These are phyloP conservation scores for Mortierella sp. DNA, from an alignment of 371 early-diverging fungal species.

Conservation along the genomic window DNA sequence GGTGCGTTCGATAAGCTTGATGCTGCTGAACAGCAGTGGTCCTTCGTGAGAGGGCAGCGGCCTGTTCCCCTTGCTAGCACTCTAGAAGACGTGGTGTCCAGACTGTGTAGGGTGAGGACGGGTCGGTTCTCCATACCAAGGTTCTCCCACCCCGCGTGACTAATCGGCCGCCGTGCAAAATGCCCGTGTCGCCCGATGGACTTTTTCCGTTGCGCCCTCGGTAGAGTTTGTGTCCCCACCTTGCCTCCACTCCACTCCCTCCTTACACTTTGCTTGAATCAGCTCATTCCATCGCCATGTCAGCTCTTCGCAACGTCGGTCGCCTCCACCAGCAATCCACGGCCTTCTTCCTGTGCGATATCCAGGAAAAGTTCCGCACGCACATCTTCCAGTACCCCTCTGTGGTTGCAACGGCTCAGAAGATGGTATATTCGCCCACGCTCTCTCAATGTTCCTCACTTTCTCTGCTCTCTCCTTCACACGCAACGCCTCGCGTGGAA, in stretches of 20 bases:
- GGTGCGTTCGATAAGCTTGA: too few relatives aligned
- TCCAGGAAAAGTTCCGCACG: constrained; percentile 89
- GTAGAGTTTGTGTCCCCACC: neutral
- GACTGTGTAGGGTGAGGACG: too few relatives aligned
- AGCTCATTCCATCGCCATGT: constrained; percentile 16
- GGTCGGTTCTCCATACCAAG: too few relatives aligned
- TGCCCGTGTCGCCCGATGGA: neutral
- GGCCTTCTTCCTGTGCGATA: constrained; percentile 93
- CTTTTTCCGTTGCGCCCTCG: neutral
- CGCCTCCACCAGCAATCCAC: constrained; percentile 69
- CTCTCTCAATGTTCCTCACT: neutral
- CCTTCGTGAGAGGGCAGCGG: too few relatives aligned
- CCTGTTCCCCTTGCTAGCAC: too few relatives aligned
- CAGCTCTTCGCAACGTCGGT: constrained; percentile 42
- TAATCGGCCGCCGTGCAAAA: too few relatives aligned
- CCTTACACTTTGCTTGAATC: neutral
- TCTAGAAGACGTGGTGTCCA: too few relatives aligned
- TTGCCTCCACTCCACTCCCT: neutral
- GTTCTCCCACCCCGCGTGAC: too few relatives aligned
- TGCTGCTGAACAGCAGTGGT: too few relatives aligned
- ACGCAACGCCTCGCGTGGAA: too few relatives aligned
- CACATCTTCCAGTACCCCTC: constrained; percentile 84
- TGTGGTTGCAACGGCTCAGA: constrained; percentile 86
- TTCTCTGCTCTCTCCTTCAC: too few relatives aligned
- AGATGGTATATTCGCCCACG: constrained; percentile 73